phyloP scores from a whole-genome alignment of 1,139 yeast genomes.

The Nakaseomyces glabratus region DNA sequence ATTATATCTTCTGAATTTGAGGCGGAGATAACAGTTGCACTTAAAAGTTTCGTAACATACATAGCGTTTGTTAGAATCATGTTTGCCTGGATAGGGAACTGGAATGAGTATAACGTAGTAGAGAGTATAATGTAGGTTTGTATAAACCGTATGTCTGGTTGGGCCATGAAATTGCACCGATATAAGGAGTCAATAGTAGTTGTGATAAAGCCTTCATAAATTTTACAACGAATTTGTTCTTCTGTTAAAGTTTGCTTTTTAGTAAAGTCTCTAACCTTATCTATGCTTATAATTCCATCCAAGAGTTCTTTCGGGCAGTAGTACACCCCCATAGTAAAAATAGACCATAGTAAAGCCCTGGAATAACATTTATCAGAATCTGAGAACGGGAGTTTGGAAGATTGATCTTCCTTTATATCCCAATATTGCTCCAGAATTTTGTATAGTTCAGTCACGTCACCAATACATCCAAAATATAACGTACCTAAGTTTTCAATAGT shows the following conservation, averaged over 20 bases:
- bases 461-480: conserved; percentile 26
- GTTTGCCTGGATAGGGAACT: conserved; percentile 14
- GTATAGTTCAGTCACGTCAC: conserved; percentile 28
- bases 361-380: conserved; percentile 19
- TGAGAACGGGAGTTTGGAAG: background rate
- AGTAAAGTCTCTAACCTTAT: background rate
- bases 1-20: conserved; percentile 19
- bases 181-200: conserved; percentile 5
- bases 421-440: conserved; percentile 22
- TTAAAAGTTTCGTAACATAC: conserved; percentile 21
- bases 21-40: conserved; percentile 17
- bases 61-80: conserved; percentile 21
- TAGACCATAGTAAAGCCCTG: conserved; percentile 26
- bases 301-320: conserved; percentile 21
- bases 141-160: conserved; percentile 24
- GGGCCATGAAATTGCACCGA: conserved; percentile 13
- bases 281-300: background rate
- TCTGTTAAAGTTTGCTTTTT: background rate
- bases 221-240: background rate
- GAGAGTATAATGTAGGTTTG: conserved; percentile 24
- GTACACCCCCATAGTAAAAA: conserved; percentile 24
- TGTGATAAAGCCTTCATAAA: conserved; percentile 2
- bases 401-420: conserved; percentile 14
- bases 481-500: conserved; percentile 28
- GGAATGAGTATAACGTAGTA: conserved; percentile 19